These are phyloP conservation scores for Sugiyamaella novakii DNA, from an alignment of 1,139 yeast species.

Conservation along the genomic window DNA sequence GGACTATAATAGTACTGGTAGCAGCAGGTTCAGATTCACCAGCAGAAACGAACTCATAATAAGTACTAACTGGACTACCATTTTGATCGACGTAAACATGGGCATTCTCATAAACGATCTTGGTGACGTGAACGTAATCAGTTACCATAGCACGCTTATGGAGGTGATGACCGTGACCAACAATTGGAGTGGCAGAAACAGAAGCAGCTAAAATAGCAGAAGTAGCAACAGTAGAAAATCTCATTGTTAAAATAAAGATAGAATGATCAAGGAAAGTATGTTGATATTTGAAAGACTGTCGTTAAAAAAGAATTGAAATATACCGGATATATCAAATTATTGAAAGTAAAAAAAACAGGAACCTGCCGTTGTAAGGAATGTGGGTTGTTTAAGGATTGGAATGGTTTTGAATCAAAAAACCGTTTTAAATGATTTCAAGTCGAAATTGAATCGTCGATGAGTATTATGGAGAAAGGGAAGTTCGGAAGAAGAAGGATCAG, in stretches of 20 bases:
- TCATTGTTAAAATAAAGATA: slow-evolving; percentile 21
- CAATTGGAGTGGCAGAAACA: slow-evolving; percentile 20
- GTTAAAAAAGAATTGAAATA: slow-evolving; percentile 8
- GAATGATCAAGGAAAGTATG: neutral
- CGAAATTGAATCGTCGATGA: slow-evolving; percentile 1
- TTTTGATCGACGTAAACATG: slow-evolving; percentile 42
- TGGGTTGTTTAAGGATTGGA: slow-evolving; percentile 12
- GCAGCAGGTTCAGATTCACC: slow-evolving; percentile 24
- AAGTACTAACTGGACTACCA: slow-evolving; percentile 41
- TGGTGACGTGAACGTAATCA: slow-evolving; percentile 39
- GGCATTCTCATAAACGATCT: slow-evolving; percentile 40
- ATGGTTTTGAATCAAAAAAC: neutral
- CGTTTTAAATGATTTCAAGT: no score
- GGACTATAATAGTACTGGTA: slow-evolving; percentile 19
- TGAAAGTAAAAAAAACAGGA: slow-evolving; percentile 11
- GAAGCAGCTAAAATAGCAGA: slow-evolving; percentile 19
- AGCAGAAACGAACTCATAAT: slow-evolving; percentile 34
- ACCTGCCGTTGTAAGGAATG: slow-evolving; percentile 16
- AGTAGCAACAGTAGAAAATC: slow-evolving; percentile 23
- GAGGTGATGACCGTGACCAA: slow-evolving; percentile 17
- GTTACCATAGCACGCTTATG: slow-evolving; percentile 40
- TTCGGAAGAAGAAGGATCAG: neutral
- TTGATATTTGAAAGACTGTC: neutral
- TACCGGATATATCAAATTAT: slow-evolving; percentile 14
- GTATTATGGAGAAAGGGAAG: neutral